Base-by-base conservation (phyloP, 163 green algal species). In the Volvox carteri region DNA sequence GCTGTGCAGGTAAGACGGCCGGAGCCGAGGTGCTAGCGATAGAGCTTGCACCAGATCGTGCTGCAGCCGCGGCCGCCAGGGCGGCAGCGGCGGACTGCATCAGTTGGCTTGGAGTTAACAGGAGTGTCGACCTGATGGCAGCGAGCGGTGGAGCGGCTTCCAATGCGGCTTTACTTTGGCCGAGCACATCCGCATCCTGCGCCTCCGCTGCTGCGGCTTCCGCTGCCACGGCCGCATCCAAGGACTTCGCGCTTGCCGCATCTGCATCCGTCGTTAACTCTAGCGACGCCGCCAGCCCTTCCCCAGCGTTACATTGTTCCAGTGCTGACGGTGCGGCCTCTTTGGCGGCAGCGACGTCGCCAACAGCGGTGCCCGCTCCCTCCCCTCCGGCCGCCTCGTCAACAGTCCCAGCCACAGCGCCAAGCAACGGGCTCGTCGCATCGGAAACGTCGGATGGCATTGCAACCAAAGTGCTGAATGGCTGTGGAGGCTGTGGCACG, bases 51-150 rank as follows among this genome's bases (percentile, higher is more conserved):
- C 41, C 78, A 16, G 78, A 86, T 28, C 78, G 50, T 25, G 58
- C 52, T 35, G 48, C 75, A 42, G 48, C n/a, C 33, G 46, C 46
- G 52, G 76, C 76, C 33, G 81, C 80, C 65, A 35, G 39, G 5
- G 80, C 80, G n/a, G 60, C 46, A 0, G 81, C 84, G 35, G 68
- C 84, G 0, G 84, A 84, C n/a, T 90, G 86, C 86, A 90, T 86
- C 12, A 95, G 87, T 70, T 95, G 88, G 9, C 85, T 92, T 28
- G 93, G 93, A 6, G 93, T 96, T 37, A 96, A 88, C 44, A 96
- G 87, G n/a, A 88, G 72, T 39, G 62, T 50, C 8, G 56, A 37
- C 50, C 65, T 41, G 4, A 39, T 11, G 28, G 30, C 33, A 44
- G 12, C 33, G 58, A 28, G 54, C 8, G 25, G 54, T 65, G n/a